Conservation (phyloP, 345 rosid species). For the Sonneratia alba region DNA sequence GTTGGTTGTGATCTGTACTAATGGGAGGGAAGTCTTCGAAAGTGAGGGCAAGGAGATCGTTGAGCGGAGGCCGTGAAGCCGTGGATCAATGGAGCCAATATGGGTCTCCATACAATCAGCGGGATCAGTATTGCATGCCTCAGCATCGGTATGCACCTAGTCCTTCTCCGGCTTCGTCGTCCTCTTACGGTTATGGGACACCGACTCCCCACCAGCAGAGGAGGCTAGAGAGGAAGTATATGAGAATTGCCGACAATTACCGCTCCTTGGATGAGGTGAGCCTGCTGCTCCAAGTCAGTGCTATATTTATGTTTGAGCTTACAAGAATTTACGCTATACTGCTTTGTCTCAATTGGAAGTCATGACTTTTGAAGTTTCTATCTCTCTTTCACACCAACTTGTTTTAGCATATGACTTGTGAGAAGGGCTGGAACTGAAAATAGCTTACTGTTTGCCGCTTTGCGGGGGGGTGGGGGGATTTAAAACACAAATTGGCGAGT, state of each 20-base stretch:
- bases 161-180: slow-evolving; percentile 15
- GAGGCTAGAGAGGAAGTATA: slow-evolving; percentile 51
- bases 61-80: slow-evolving; percentile 19
- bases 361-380: neutral
- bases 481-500: too few relatives aligned
- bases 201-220: slow-evolving; percentile 29
- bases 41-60: slow-evolving; percentile 19
- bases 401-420: too few relatives aligned
- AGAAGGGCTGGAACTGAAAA: too few relatives aligned
- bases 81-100: slow-evolving; percentile 28
- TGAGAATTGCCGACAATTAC: slow-evolving; percentile 75
- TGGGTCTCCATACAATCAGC: slow-evolving; percentile 31
- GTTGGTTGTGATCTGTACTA: neutral
- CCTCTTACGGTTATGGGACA: slow-evolving; percentile 17
- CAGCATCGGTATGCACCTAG: slow-evolving; percentile 31
- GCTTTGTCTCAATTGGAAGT: neutral
- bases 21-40: slow-evolving; percentile 88
- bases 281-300: neutral
- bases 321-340: too few relatives aligned
- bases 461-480: too few relatives aligned
- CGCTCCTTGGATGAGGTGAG: slow-evolving; percentile 77
- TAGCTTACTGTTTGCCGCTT: too few relatives aligned
- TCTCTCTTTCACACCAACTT: too few relatives aligned
- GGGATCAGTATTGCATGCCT: slow-evolving; percentile 31
- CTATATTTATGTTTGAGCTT: neutral